These are phyloP conservation scores for Tillandsia leiboldiana DNA, from an alignment of 176 grass and related monocot species.

Conservation along the genomic window DNA sequence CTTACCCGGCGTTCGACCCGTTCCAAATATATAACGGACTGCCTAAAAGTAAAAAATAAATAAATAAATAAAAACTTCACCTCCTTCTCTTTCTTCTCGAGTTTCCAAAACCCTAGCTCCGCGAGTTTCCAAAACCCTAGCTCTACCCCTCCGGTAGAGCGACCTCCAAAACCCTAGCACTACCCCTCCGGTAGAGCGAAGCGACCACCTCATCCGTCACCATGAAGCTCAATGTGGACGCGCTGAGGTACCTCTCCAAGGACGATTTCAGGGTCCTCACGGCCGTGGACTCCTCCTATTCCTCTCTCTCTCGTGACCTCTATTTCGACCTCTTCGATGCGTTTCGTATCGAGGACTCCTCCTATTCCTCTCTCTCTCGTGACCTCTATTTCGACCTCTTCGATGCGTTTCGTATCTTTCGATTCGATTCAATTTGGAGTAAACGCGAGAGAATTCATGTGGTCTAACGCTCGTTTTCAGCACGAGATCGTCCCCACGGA, in stretches of 20 bases:
- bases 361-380: neutral
- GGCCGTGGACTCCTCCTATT: slow-evolving; percentile 10
- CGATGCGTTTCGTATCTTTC: neutral
- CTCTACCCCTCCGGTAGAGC: no score
- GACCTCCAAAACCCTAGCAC: no score
- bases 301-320: neutral
- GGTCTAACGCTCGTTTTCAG: slow-evolving; percentile 26
- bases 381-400: neutral
- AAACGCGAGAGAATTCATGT: slow-evolving; percentile 9
- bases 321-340: neutral
- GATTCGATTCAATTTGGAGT: neutral
- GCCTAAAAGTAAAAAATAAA: no score
- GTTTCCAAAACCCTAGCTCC: no score
- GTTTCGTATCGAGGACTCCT: neutral
- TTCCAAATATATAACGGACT: no score
- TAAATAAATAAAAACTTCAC: no score
- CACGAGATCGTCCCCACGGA: slow-evolving; percentile 80
- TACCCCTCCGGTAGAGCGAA: no score
- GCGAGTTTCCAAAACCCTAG: no score
- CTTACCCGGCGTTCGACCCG: no score
- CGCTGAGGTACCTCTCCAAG: slow-evolving; percentile 69
- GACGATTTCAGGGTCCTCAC: slow-evolving; percentile 90
- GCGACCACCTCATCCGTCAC: neutral
- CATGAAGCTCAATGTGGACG: slow-evolving; percentile 92
- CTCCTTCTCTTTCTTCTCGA: no score